Evolutionary conservation across 495 filamentous ascomycete species (phyloP).

Genomic region (Podospora australis): DNA sequence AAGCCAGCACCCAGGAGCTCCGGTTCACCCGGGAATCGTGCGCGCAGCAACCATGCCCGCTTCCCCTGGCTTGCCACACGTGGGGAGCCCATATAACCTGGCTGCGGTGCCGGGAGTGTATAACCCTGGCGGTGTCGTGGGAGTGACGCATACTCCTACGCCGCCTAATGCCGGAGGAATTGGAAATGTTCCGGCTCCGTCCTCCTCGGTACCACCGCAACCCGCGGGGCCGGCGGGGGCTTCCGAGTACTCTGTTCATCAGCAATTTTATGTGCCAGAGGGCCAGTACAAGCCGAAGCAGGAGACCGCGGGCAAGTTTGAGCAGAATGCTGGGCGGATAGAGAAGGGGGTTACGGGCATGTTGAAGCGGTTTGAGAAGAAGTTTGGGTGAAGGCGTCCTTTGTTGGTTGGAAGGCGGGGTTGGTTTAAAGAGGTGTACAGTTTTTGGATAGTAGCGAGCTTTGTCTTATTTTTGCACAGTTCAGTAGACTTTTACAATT

Average conservation of each 20-base stretch:
- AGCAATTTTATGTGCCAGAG: conserved; percentile 71
- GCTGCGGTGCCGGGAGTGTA: conserved; percentile 29
- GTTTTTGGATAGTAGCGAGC: no score
- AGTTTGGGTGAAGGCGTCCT: conserved; percentile 47
- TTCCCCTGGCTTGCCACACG: conserved; percentile 25
- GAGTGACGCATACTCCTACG: conserved; percentile 29
- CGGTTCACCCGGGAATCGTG: conserved; percentile 30
- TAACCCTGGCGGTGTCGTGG: conserved; percentile 20
- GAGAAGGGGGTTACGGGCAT: conserved; percentile 76
- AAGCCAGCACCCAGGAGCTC: conserved; percentile 19
- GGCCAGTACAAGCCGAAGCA: conserved; percentile 47
- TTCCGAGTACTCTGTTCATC: conserved; percentile 61
- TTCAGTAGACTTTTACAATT: no score
- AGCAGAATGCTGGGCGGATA: conserved; percentile 58
- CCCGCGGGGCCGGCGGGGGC: conserved; percentile 23
- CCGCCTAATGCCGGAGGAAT: conserved; percentile 12
- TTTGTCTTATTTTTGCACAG: no score
- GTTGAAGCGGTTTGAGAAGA: conserved; percentile 87
- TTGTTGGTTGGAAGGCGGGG: no score
- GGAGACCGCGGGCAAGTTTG: conserved; percentile 52
- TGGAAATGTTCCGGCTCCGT: neutral
- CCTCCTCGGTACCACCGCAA: conserved; percentile 16
- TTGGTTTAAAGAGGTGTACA: no score
- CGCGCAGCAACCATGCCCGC: conserved; percentile 39
- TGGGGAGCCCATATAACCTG: conserved; percentile 32